These are phyloP conservation scores for Ambrosia trifida DNA, from an alignment of 129 eudicot species.

Conservation along the genomic window DNA sequence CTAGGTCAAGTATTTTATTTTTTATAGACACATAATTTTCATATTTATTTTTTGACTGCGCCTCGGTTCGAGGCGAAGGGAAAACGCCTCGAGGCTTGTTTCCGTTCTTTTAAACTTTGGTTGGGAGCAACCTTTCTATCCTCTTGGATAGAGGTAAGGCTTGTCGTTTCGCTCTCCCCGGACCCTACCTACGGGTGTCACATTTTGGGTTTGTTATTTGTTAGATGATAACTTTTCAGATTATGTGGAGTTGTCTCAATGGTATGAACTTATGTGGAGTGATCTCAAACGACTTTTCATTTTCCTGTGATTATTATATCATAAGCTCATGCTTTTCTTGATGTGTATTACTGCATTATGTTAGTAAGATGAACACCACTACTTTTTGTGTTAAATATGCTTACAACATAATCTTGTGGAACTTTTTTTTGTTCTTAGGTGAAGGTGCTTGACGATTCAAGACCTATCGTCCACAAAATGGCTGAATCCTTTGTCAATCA, in stretches of 20 bases:
- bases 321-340: not conserved
- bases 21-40: no score
- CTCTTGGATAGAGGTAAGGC: no score
- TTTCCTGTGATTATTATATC: constrained; percentile 1
- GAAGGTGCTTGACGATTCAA: constrained; percentile 63
- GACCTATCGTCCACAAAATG: constrained; percentile 67
- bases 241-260: not conserved
- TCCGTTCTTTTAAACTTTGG: no score
- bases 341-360: not conserved
- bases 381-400: not conserved
- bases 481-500: constrained; percentile 77
- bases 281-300: not conserved
- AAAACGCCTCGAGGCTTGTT: no score
- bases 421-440: constrained; percentile 43
- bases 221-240: not conserved
- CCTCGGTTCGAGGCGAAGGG: no score
- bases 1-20: no score
- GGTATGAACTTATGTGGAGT: not conserved
- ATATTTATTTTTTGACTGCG: no score
- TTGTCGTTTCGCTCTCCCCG: no score
- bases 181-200: no score
- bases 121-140: no score
- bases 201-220: no score
- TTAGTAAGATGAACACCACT: not conserved
- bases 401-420: constrained; percentile 4